Evolutionary conservation across 2,329 filamentous ascomycete genomes (phyloP).

Genomic region (Cryphonectria radicalis): DNA sequence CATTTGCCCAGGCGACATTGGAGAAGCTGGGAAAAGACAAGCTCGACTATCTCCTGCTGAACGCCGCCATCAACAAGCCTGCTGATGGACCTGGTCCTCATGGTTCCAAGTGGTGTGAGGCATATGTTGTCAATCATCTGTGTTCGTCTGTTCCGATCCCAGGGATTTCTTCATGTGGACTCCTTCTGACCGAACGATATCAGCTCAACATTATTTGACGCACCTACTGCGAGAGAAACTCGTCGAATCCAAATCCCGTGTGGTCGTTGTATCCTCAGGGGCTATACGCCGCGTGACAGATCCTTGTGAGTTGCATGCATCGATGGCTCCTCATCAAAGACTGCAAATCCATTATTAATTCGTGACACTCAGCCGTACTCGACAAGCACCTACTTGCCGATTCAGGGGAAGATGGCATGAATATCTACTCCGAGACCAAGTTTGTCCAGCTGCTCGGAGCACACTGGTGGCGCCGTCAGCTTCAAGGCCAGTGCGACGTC

Average conservation of each 20-base stretch:
- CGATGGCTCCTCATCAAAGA: not conserved
- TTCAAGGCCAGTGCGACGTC: slow-evolving; percentile 48
- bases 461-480: slow-evolving; percentile 60
- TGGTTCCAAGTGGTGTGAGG: slow-evolving; percentile 55
- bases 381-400: slow-evolving; percentile 46
- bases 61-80: slow-evolving; percentile 49
- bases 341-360: not conserved
- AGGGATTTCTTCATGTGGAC: not conserved
- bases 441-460: slow-evolving; percentile 56
- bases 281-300: slow-evolving; percentile 48
- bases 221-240: slow-evolving; percentile 55
- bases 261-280: slow-evolving; percentile 57
- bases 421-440: slow-evolving; percentile 51
- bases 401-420: slow-evolving; percentile 38
- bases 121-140: slow-evolving; percentile 56
- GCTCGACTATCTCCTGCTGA: slow-evolving; percentile 55
- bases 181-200: not conserved
- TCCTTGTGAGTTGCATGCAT: slow-evolving; percentile 36
- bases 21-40: slow-evolving; percentile 45
- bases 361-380: slow-evolving; percentile 37
- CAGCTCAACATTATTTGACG: slow-evolving; percentile 58
- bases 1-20: slow-evolving; percentile 51
- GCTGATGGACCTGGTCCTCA: slow-evolving; percentile 42
- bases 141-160: slow-evolving; percentile 40
- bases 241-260: slow-evolving; percentile 48